Conservation (phyloP, 495 filamentous ascomycete genomes). For the Aspergillus avenaceus region DNA sequence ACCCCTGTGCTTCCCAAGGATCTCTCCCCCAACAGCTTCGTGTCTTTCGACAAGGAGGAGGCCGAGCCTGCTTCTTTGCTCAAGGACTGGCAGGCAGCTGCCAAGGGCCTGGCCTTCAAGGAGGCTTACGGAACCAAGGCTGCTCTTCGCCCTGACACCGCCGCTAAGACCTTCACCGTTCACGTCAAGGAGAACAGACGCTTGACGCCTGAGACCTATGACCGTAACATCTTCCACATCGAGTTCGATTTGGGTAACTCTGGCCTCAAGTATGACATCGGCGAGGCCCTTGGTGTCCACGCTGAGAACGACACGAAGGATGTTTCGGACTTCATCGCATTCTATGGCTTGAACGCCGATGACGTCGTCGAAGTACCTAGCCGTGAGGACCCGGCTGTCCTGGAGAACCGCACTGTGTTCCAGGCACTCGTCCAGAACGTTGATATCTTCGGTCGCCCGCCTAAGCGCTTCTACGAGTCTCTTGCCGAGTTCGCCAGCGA, state of each 20-base stretch:
- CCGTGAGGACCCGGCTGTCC: slow-evolving; percentile 68
- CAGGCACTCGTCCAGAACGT: slow-evolving; percentile 91
- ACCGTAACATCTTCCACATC: slow-evolving; percentile 99
- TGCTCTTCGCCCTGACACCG: slow-evolving; percentile 77
- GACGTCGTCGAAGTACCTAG: slow-evolving; percentile 87
- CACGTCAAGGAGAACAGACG: slow-evolving; percentile 93
- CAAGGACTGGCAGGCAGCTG: slow-evolving; percentile 72
- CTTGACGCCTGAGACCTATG: slow-evolving; percentile 82
- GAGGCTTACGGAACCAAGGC: slow-evolving; percentile 79
- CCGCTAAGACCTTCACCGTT: slow-evolving; percentile 80
- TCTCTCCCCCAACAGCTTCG: slow-evolving; percentile 75
- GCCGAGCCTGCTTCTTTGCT: slow-evolving; percentile 60
- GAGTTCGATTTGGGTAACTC: slow-evolving; percentile 93
- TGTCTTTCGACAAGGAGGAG: slow-evolving; percentile 73
- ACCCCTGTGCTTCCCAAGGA: slow-evolving; percentile 49
- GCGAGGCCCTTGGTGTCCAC: slow-evolving; percentile 96
- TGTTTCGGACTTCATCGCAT: slow-evolving; percentile 80
- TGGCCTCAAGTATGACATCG: slow-evolving; percentile 91
- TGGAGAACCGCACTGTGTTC: slow-evolving; percentile 90
- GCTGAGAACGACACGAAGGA: slow-evolving; percentile 81
- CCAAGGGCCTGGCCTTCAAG: slow-evolving; percentile 87
- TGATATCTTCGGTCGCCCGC: slow-evolving; percentile 94
- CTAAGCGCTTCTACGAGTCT: slow-evolving; percentile 94
- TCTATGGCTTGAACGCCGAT: slow-evolving; percentile 77
- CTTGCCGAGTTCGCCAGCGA: slow-evolving; percentile 83